Conservation (phyloP, 768 basidiomycete genomes). For the Rhodotorula graminis region DNA sequence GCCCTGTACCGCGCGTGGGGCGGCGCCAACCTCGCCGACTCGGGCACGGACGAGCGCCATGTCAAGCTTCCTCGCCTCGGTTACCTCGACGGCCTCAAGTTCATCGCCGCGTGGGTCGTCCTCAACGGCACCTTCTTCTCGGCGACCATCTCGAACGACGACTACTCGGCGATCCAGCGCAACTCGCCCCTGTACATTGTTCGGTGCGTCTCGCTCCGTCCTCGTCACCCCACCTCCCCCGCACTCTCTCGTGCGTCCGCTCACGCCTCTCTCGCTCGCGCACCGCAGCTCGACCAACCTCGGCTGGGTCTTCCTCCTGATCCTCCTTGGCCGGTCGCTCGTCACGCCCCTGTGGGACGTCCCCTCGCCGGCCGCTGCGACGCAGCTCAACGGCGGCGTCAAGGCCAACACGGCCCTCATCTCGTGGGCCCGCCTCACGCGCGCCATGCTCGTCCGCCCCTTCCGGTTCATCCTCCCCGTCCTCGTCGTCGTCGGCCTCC, state of each 20-base stretch:
- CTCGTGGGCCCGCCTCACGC: constrained; percentile 42
- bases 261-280: neutral
- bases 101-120: constrained; percentile 40
- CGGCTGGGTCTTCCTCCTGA: constrained; percentile 42
- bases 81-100: constrained; percentile 44
- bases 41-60: constrained; percentile 41
- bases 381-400: neutral
- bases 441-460: constrained; percentile 43
- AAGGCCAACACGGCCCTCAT: constrained; percentile 40
- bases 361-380: constrained; percentile 14
- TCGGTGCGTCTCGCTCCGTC: constrained; percentile 33
- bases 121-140: constrained; percentile 44
- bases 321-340: constrained; percentile 43
- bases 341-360: constrained; percentile 44
- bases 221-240: neutral
- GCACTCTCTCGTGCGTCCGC: too few species aligned
- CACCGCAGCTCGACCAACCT: constrained; percentile 42
- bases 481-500: constrained; percentile 42
- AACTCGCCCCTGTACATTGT: constrained; percentile 42
- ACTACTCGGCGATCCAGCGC: constrained; percentile 43
- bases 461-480: constrained; percentile 46
- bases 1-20: constrained; percentile 36
- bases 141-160: constrained; percentile 36
- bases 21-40: constrained; percentile 37
- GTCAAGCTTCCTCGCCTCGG: constrained; percentile 41